These are phyloP conservation scores for Prototheca stagnorum DNA, from an alignment of 163 green algal genomes.

Conservation along the genomic window DNA sequence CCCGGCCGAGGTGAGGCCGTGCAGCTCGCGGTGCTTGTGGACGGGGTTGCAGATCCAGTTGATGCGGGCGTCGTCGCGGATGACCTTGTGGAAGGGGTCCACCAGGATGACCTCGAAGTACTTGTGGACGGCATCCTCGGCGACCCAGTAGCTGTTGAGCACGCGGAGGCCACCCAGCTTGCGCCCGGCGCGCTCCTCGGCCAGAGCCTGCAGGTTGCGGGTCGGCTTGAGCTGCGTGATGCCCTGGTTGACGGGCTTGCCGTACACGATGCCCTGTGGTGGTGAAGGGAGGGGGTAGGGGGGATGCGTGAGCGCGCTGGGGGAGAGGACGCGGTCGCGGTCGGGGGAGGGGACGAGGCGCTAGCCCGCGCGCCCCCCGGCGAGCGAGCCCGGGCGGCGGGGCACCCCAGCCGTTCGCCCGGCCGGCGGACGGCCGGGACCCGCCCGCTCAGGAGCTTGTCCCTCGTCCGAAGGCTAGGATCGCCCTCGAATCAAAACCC, in stretches of 20 bases:
- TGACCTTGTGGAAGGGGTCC: slow-evolving; percentile 76
- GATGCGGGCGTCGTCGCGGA: slow-evolving; percentile 75
- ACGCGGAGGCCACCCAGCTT: slow-evolving; percentile 87
- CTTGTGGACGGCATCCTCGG: slow-evolving; percentile 99
- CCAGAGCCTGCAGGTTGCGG: slow-evolving; percentile 78
- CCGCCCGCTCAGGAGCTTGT: no score
- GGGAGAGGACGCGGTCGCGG: no score
- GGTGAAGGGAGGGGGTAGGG: background rate
- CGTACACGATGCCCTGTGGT: slow-evolving; percentile 84
- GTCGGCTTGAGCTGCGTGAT: slow-evolving; percentile 94
- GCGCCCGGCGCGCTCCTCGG: slow-evolving; percentile 91
- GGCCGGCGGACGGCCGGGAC: no score
- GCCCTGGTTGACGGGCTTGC: slow-evolving; percentile 95
- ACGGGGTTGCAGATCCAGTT: slow-evolving; percentile 98
- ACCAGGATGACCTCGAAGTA: slow-evolving; percentile 99
- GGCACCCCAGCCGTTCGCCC: no score
- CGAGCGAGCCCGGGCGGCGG: no score
- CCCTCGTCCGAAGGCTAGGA: no score
- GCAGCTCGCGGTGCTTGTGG: slow-evolving; percentile 97
- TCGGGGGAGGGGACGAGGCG: no score
- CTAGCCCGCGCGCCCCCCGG: no score
- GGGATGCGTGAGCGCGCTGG: background rate
- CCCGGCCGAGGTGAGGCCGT: slow-evolving; percentile 85
- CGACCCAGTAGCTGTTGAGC: slow-evolving; percentile 99
- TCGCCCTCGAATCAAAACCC: no score